Base-by-base conservation (phyloP, 2,329 filamentous ascomycete genomes). In the Helminthosporium solani region DNA sequence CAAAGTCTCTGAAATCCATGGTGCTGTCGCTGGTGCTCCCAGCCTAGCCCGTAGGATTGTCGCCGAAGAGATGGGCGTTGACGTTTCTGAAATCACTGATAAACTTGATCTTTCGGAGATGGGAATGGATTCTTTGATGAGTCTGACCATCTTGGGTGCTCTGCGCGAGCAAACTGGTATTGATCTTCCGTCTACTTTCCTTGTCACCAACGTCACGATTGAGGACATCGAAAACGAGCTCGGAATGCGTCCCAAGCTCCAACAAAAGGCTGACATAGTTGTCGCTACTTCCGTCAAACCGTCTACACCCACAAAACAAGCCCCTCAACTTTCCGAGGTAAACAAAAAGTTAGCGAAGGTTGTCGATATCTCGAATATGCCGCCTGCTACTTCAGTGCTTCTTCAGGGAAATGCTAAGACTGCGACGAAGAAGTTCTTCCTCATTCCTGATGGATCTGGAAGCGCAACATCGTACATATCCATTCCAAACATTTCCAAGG, bases 381-480 rank as follows among this genome's bases (percentile, higher is more conserved):
- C 74, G 27, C 68, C 74, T n/a, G 73, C 78, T 18, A 75, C 73
- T 37, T 79, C 81, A n/a, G 74, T 82, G 54, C 74, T 78, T 19
- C 77, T 82, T 51, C 77, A 82, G 61, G 80, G 79, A 30, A 81
- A 74, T 55, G 76, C 79, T 8, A 81, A 75, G 62, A 75, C 70
- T 50, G 80, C 79, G 21, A 77, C 75, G 44, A 77, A 81, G 68
- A 77, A 77, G 61, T 72, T 78, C 56, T 78, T 78, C 65, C 71
- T 78, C 54, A 54, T 78, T 23, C 76, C 76, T 40, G 76, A 78
- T 70, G 78, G 67, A 52, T 81, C 73, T 52, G 78, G 84, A 71
- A 64, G 80, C 43, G 83, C 84, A 9, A 86, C 84, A n/a, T 86
- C 82, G 1, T 87, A 87, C 71, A 79, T 80, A 45, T 77, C 77